phyloP scores from a whole-genome alignment of 257 asterid species.

The Galeopsis tetrahit region DNA sequence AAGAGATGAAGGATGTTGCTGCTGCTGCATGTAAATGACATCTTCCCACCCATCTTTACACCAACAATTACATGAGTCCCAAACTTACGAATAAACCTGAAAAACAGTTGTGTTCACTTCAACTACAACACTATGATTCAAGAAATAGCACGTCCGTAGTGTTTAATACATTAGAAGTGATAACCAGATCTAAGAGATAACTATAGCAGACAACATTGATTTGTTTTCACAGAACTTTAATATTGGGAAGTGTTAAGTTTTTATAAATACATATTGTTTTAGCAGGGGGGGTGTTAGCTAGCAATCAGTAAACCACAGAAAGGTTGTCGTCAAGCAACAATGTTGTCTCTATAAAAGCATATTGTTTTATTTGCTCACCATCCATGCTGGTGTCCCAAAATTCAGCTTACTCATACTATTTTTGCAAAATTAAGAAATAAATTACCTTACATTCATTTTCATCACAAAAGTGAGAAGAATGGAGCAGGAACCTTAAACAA shows the following conservation, averaged over 20 bases:
- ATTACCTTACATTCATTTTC: no score
- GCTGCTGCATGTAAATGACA: conserved; percentile 82
- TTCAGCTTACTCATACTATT: no score
- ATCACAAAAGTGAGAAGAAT: no score
- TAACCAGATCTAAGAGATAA: neutral
- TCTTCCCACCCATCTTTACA: conserved; percentile 80
- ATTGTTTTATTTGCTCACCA: no score
- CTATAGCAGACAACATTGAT: neutral
- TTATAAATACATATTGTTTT: no score
- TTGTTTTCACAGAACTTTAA: neutral
- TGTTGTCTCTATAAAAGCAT: no score
- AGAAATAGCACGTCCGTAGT: neutral
- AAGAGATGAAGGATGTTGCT: conserved; percentile 88
- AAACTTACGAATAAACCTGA: conserved; percentile 86
- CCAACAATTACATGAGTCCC: conserved; percentile 69
- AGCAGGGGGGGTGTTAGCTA: neutral
- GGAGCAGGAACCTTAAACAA: no score
- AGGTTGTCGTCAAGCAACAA: no score
- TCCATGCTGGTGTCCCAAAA: no score
- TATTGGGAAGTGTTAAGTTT: conserved; percentile 4
- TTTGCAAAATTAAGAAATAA: neutral
- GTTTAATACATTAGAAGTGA: conserved; percentile 6
- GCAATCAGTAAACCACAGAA: neutral
- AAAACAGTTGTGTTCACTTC: conserved; percentile 15
- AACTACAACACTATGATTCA: conserved; percentile 5